These are phyloP conservation scores for Fusarium sp. DNA, from an alignment of 2,329 filamentous ascomycete species.

Conservation along the genomic window DNA sequence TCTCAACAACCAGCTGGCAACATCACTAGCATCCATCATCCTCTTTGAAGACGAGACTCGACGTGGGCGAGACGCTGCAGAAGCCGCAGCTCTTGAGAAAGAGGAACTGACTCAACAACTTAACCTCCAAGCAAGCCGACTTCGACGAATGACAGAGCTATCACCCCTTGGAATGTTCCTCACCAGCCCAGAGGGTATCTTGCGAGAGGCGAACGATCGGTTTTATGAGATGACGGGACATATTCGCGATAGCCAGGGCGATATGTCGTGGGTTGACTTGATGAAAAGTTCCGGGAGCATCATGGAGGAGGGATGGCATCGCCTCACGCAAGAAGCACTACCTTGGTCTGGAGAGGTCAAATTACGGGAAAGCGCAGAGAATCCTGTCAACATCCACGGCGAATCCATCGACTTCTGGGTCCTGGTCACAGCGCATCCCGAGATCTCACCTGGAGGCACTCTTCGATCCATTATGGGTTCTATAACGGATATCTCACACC, in stretches of 20 bases:
- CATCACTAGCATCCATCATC: slow-evolving; percentile 71
- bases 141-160: slow-evolving; percentile 52
- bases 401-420: slow-evolving; percentile 58
- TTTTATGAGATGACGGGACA: slow-evolving; percentile 61
- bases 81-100: slow-evolving; percentile 49
- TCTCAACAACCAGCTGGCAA: slow-evolving; percentile 63
- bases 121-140: slow-evolving; percentile 50
- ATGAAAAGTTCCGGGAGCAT: slow-evolving; percentile 50
- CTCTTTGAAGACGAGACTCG: slow-evolving; percentile 73
- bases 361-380: slow-evolving; percentile 47
- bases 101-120: slow-evolving; percentile 50
- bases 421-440: slow-evolving; percentile 51
- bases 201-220: slow-evolving; percentile 58
- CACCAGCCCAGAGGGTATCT: slow-evolving; percentile 52
- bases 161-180: slow-evolving; percentile 54
- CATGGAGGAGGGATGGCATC: slow-evolving; percentile 53
- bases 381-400: slow-evolving; percentile 32
- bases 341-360: slow-evolving; percentile 56
- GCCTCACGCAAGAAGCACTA: slow-evolving; percentile 48
- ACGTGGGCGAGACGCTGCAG: slow-evolving; percentile 53
- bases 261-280: slow-evolving; percentile 56
- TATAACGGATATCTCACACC: slow-evolving; percentile 57
- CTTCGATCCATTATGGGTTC: slow-evolving; percentile 54
- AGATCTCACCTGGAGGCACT: slow-evolving; percentile 48
- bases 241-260: slow-evolving; percentile 49